Percentiles rank a stretch among this genome's conserved stretches.
Evolutionary conservation across 2,329 filamentous ascomycete species (phyloP).

Genomic region (Cytospora paraplurivora): DNA sequence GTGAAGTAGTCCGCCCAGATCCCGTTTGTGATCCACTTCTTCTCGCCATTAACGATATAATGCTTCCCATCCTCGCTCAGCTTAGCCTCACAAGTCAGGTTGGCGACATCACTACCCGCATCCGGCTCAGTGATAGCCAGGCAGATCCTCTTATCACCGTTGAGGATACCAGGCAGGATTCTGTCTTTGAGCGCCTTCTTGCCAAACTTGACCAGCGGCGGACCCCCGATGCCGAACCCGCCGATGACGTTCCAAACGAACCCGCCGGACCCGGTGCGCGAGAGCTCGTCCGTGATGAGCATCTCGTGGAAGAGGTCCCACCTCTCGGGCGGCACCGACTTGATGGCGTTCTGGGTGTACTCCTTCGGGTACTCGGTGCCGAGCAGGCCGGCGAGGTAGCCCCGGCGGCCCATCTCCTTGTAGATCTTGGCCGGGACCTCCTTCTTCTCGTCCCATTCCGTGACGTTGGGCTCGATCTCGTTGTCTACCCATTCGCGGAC

Average conservation of each 20-base stretch:
- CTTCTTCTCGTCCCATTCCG: slow-evolving; percentile 96
- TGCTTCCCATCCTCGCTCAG: slow-evolving; percentile 94
- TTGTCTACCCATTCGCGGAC: slow-evolving; percentile 88
- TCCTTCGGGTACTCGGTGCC: slow-evolving; percentile 80
- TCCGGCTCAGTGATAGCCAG: slow-evolving; percentile 96
- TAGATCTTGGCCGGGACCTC: slow-evolving; percentile 86
- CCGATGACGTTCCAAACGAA: slow-evolving; percentile 97
- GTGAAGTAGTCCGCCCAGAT: slow-evolving; percentile 98
- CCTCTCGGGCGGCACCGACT: slow-evolving; percentile 79
- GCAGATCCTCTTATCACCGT: slow-evolving; percentile 95
- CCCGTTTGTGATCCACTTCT: slow-evolving; percentile 99
- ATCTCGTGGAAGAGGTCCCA: slow-evolving; percentile 99
- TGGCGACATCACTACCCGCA: slow-evolving; percentile 92
- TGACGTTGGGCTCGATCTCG: slow-evolving; percentile 87
- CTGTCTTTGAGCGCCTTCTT: slow-evolving; percentile 82
- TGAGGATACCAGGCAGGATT: slow-evolving; percentile 84
- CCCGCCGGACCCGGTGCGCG: slow-evolving; percentile 83
- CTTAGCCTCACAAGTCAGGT: slow-evolving; percentile 93
- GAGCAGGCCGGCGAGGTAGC: slow-evolving; percentile 90
- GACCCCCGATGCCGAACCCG: slow-evolving; percentile 93
- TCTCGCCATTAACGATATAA: slow-evolving; percentile 99
- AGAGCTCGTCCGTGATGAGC: slow-evolving; percentile 92
- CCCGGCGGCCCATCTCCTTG: slow-evolving; percentile 90
- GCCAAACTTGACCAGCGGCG: slow-evolving; percentile 89
- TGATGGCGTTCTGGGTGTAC: slow-evolving; percentile 70